Evolutionary conservation across 1,284 basidiomycete genomes (phyloP).

Genomic region (Trichosporon inkin): DNA sequence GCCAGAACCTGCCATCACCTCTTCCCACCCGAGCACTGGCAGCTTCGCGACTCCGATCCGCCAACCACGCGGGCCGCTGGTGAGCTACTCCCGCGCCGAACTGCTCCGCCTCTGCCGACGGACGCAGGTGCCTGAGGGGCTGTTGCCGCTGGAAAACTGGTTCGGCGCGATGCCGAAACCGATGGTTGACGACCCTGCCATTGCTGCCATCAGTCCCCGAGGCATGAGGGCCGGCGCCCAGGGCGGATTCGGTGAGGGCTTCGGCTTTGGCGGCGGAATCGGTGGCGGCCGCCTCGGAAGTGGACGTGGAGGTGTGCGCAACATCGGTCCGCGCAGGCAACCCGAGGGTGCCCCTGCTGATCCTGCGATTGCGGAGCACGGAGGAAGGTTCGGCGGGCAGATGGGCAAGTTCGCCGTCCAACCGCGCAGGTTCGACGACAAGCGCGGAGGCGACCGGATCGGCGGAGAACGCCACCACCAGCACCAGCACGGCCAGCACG

Average conservation of each 20-base stretch:
- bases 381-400: conserved; percentile 23
- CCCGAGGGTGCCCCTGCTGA: conserved; percentile 18
- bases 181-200: conserved; percentile 40
- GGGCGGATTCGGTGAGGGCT: conserved; percentile 44
- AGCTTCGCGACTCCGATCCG: background rate
- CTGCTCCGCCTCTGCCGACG: conserved; percentile 15
- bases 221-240: conserved; percentile 21
- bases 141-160: conserved; percentile 20
- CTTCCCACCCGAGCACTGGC: background rate
- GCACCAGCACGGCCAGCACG: conserved; percentile 9
- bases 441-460: conserved; percentile 19
- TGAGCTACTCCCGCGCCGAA: conserved; percentile 18
- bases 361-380: conserved; percentile 23
- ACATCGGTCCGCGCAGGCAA: conserved; percentile 14
- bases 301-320: background rate
- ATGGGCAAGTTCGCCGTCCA: conserved; percentile 39
- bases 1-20: background rate
- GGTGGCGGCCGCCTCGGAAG: conserved; percentile 27
- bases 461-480: conserved; percentile 29
- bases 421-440: conserved; percentile 2
- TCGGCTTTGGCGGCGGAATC: conserved; percentile 47
- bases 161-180: conserved; percentile 11
- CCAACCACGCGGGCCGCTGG: conserved; percentile 12
- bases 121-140: conserved; percentile 1
- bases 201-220: conserved; percentile 34